These are phyloP conservation scores for Malassezia dermatis DNA, from an alignment of 1,284 basidiomycete species.

Conservation along the genomic window DNA sequence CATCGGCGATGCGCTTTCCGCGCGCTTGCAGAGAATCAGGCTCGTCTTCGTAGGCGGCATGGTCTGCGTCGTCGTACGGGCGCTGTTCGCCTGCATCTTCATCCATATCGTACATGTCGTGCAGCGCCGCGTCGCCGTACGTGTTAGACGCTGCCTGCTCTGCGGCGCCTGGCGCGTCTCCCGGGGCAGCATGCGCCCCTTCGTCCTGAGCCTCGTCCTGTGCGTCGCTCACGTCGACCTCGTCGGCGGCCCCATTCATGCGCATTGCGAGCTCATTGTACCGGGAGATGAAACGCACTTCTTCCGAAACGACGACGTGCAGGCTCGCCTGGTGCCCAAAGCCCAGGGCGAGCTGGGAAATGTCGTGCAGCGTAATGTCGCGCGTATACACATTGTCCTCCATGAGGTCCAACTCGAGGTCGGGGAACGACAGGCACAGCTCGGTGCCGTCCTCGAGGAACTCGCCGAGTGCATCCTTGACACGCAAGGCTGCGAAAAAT, in stretches of 20 bases:
- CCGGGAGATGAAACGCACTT: constrained; percentile 34
- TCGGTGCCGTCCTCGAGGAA: constrained; percentile 41
- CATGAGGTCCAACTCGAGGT: constrained; percentile 30
- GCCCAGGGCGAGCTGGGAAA: constrained; percentile 33
- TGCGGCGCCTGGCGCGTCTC: too few species aligned
- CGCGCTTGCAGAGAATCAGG: neutral
- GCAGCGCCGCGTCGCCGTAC: constrained; percentile 1
- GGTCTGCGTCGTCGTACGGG: neutral
- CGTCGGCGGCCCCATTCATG: constrained; percentile 20
- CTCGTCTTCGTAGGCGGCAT: constrained; percentile 1
- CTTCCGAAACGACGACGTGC: constrained; percentile 30
- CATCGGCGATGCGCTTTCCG: neutral
- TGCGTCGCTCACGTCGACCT: neutral
- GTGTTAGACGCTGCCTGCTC: neutral
- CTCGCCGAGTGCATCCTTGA: constrained; percentile 38
- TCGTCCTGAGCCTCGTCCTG: neutral
- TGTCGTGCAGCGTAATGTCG: constrained; percentile 36
- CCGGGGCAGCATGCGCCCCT: too few species aligned
- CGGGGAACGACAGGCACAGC: constrained; percentile 29
- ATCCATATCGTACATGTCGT: constrained; percentile 12
- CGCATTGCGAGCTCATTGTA: constrained; percentile 40
- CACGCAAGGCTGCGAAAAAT: constrained; percentile 32
- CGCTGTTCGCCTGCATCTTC: constrained; percentile 2
- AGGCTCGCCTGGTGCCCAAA: constrained; percentile 28
- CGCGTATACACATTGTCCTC: constrained; percentile 42